phyloP scores from a whole-genome alignment of 108 stramenopile genomes.

The Epithemia pelagica region DNA sequence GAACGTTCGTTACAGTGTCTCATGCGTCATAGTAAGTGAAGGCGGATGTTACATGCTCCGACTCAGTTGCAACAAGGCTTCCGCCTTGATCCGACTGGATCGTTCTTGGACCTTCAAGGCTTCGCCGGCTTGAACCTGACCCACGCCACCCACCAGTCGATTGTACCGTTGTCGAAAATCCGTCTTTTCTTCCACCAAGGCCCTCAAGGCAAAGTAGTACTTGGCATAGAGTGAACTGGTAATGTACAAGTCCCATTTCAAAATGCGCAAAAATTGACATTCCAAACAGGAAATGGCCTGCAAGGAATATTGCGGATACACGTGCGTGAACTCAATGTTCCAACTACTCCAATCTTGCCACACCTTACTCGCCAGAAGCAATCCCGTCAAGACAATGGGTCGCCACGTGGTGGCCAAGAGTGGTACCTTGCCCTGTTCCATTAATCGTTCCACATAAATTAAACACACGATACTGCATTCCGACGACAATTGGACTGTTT shows the following conservation, averaged over 20 bases:
- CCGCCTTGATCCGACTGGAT: slow-evolving; percentile 73
- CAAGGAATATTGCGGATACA: slow-evolving; percentile 93
- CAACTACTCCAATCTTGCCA: slow-evolving; percentile 98
- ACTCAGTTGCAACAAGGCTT: slow-evolving; percentile 72
- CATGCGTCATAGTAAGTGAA: too few relatives aligned
- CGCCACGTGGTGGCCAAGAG: slow-evolving; percentile 90
- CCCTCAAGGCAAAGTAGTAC: slow-evolving; percentile 97
- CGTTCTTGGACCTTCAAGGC: slow-evolving; percentile 71
- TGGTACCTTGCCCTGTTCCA: slow-evolving; percentile 91
- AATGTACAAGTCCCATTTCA: slow-evolving; percentile 97
- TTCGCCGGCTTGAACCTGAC: slow-evolving; percentile 67
- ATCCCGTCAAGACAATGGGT: slow-evolving; percentile 92
- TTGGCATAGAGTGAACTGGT: slow-evolving; percentile 95
- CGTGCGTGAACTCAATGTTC: slow-evolving; percentile 96
- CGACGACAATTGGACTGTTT: slow-evolving; percentile 85
- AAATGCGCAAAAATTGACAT: slow-evolving; percentile 70
- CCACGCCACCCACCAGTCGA: slow-evolving; percentile 71
- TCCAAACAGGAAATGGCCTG: slow-evolving; percentile 90
- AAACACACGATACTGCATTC: slow-evolving; percentile 98
- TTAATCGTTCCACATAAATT: slow-evolving; percentile 96
- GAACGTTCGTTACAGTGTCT: too few relatives aligned
- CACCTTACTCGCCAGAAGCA: slow-evolving; percentile 97
- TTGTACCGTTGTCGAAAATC: slow-evolving; percentile 75
- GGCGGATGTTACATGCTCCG: slow-evolving; percentile 36
- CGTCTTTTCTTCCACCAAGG: slow-evolving; percentile 84